Percentiles rank a stretch among this genome's conserved stretches.
These are phyloP conservation scores for Aspergillus biplanus DNA, from an alignment of 495 filamentous ascomycete species.

Conservation along the genomic window DNA sequence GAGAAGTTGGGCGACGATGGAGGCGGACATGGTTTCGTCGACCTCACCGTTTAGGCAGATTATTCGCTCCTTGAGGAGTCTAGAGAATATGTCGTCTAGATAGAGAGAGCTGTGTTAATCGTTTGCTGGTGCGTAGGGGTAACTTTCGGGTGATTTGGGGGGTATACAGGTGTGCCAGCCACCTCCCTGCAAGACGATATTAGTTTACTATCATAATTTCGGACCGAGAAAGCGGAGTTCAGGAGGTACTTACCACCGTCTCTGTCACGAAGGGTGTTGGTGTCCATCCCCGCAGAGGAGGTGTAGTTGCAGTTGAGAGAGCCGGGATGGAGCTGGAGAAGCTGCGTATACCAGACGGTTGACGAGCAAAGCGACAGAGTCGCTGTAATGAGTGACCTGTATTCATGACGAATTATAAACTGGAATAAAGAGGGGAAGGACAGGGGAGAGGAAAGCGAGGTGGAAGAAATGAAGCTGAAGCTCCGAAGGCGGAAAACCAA, in stretches of 20 bases:
- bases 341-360: slow-evolving; percentile 27
- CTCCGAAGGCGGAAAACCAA: slow-evolving; percentile 8
- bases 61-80: slow-evolving; percentile 89
- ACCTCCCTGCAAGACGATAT: slow-evolving; percentile 61
- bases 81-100: slow-evolving; percentile 82
- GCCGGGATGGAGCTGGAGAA: slow-evolving; percentile 40
- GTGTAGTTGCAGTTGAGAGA: slow-evolving; percentile 33
- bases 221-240: background rate
- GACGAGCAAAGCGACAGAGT: slow-evolving; percentile 28
- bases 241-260: slow-evolving; percentile 68
- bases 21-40: slow-evolving; percentile 84
- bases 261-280: slow-evolving; percentile 78
- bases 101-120: slow-evolving; percentile 23
- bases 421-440: background rate
- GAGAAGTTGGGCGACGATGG: slow-evolving; percentile 92
- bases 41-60: slow-evolving; percentile 93
- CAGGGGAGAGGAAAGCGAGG: slow-evolving; percentile 6
- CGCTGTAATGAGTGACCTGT: slow-evolving; percentile 29
- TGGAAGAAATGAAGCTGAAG: slow-evolving; percentile 7
- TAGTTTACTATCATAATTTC: slow-evolving; percentile 31
- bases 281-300: slow-evolving; percentile 57
- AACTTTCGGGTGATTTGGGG: background rate
- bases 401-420: slow-evolving; percentile 20
- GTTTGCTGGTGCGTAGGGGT: slow-evolving; percentile 9
- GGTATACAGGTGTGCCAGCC: slow-evolving; percentile 86